Evolutionary conservation across 2,329 filamentous ascomycete genomes (phyloP).

Genomic region (Cercospora zeina): DNA sequence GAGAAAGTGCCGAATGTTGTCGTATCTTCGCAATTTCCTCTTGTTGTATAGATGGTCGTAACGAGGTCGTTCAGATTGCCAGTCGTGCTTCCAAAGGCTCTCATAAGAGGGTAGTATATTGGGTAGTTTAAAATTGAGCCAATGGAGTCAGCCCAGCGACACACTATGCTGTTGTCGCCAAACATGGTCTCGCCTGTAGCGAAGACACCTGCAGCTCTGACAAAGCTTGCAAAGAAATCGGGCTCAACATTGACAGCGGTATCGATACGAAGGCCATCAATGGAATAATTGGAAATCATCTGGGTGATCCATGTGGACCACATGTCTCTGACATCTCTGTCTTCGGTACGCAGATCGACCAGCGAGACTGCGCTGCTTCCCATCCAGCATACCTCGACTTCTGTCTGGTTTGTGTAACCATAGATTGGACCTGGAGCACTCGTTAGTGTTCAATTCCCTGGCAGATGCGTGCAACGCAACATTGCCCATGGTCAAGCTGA

Average conservation of each 20-base stretch:
- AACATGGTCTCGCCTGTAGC: constrained; percentile 43
- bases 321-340: constrained; percentile 44
- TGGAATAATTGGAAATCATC: constrained; percentile 47
- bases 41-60: constrained; percentile 39
- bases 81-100: constrained; percentile 41
- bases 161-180: constrained; percentile 39
- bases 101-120: constrained; percentile 43
- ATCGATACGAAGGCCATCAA: constrained; percentile 46
- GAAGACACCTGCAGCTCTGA: constrained; percentile 42
- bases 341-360: constrained; percentile 51
- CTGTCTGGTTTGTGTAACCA: constrained; percentile 49
- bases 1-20: constrained; percentile 44
- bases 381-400: constrained; percentile 53
- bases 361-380: constrained; percentile 52
- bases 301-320: constrained; percentile 46
- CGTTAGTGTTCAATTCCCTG: background rate
- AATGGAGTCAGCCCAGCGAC: constrained; percentile 41
- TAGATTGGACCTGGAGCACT: constrained; percentile 43
- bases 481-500: too few relatives aligned
- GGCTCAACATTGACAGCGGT: constrained; percentile 44
- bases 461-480: too few relatives aligned
- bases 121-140: constrained; percentile 45
- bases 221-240: constrained; percentile 42
- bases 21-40: constrained; percentile 42
- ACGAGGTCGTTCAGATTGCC: constrained; percentile 45